Evolutionary conservation across 495 filamentous ascomycete genomes (phyloP), one percentile per base, ranked within the genome.

Genomic region (Choiromyces venosus): DNA sequence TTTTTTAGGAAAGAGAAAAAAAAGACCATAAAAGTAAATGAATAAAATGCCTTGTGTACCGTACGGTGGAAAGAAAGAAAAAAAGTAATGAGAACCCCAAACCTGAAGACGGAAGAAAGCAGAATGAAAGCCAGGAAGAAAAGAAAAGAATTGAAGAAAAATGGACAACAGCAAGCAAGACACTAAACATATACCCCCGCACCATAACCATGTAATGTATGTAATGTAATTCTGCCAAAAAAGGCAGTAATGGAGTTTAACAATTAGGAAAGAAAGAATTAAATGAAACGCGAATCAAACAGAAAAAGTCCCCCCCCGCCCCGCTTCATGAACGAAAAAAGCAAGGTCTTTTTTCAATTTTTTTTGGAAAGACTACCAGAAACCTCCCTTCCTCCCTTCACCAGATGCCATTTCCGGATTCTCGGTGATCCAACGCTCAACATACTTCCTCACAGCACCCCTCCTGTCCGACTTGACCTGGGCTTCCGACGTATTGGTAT

Each of bases 361-460:
- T 61, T 61, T 16, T 16, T 6, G 25, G 35, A 38, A 21, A 40
- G 9, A 25, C 66, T 78, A 81, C 79, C 79, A 81, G 66, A 81
- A 68, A 36, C 79, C 79, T 65, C 79, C 79, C 71, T 81, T 81
- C 66, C 78, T 70, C 46, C 66, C 70, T 40, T 81, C 79, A 5
- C 79, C 79, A 9, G 52, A 68, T 71, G 76, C 76, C 21, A 81
- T 75, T 35, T 81, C 79, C 33, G 79, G 79, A 70, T 81, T 81
- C 65, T 79, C 76, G 1, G 56, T 69, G 61, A 81, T 76, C 79
- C 79, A 81, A 67, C 66, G 69, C 42, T 81, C 76, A 37, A 80
- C 71, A 52, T 81, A 81, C 38, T 77, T 78, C 73, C 70, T 77
- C 37, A 81, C 61, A 61, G 74, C 79, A 18, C 68, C 70, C 52